phyloP scores from a whole-genome alignment of 768 basidiomycete genomes.

The Filobasidium wieringae region DNA sequence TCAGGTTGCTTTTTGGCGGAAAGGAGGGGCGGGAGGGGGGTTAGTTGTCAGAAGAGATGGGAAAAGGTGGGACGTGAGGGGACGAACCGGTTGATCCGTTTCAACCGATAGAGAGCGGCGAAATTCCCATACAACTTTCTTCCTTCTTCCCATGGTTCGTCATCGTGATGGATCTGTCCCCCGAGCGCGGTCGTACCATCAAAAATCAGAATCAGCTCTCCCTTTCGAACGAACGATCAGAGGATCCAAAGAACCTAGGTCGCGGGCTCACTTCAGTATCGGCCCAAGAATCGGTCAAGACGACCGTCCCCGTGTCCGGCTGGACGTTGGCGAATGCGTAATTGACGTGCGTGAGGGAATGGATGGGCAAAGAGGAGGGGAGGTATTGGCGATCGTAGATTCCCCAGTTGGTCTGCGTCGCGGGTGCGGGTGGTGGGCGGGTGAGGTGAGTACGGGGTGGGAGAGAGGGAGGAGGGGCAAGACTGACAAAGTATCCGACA shows the following conservation, averaged over 20 bases:
- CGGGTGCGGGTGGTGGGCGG: too few species aligned
- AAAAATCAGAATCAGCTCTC: neutral
- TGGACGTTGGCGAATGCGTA: slow-evolving; percentile 87
- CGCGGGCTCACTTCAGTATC: slow-evolving; percentile 57
- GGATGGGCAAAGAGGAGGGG: slow-evolving; percentile 66
- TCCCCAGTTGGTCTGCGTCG: slow-evolving; percentile 48
- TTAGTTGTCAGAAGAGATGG: too few species aligned
- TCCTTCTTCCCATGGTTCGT: slow-evolving; percentile 93
- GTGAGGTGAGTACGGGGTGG: too few species aligned
- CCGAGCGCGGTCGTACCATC: too few species aligned
- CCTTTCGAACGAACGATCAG: neutral
- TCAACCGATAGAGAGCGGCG: slow-evolving; percentile 82
- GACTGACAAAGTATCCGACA: too few species aligned
- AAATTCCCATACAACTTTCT: slow-evolving; percentile 91
- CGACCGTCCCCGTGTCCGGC: slow-evolving; percentile 71
- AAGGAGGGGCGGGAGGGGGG: too few species aligned
- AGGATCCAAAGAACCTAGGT: neutral
- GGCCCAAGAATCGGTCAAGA: slow-evolving; percentile 81
- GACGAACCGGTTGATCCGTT: slow-evolving; percentile 53
- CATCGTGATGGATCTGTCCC: slow-evolving; percentile 74
- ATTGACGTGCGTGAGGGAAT: slow-evolving; percentile 82
- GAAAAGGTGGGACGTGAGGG: too few species aligned
- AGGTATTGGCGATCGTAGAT: slow-evolving; percentile 90
- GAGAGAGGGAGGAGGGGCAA: too few species aligned
- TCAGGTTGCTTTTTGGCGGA: slow-evolving; percentile 45